Conservation (phyloP, 805 yeast genomes). For the Cyberlindnera xishuangbannaensis region DNA sequence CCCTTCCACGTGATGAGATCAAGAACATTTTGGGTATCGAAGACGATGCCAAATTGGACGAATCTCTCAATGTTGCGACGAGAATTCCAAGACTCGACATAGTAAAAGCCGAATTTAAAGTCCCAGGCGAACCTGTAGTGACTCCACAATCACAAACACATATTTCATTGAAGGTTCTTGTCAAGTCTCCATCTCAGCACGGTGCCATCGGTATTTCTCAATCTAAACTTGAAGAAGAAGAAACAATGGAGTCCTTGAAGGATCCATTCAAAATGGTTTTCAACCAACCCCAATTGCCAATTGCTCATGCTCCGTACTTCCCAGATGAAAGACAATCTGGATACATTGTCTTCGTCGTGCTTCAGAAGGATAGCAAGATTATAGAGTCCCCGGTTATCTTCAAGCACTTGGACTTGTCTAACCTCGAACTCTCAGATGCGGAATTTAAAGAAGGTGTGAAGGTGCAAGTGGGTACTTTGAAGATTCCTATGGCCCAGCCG, state of each 20-base stretch:
- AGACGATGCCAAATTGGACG: slow-evolving; percentile 35
- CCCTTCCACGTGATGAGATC: slow-evolving; percentile 50
- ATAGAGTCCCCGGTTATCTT: slow-evolving; percentile 60
- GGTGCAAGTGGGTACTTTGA: slow-evolving; percentile 61
- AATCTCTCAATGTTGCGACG: slow-evolving; percentile 50
- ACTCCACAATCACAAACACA: slow-evolving; percentile 73
- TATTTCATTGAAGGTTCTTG: slow-evolving; percentile 66
- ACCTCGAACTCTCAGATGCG: slow-evolving; percentile 36
- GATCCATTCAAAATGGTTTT: slow-evolving; percentile 65
- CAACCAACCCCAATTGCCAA: slow-evolving; percentile 64
- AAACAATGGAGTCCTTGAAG: slow-evolving; percentile 57
- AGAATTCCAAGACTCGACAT: slow-evolving; percentile 65
- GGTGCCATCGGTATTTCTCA: slow-evolving; percentile 27
- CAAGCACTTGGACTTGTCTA: slow-evolving; percentile 38
- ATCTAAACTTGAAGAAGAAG: slow-evolving; percentile 44
- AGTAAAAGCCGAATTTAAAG: slow-evolving; percentile 66
- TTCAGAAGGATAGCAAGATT: slow-evolving; percentile 76
- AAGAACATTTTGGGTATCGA: slow-evolving; percentile 50
- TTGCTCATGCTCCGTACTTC: slow-evolving; percentile 68
- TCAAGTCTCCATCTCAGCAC: slow-evolving; percentile 68
- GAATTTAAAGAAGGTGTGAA: slow-evolving; percentile 31
- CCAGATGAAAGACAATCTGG: slow-evolving; percentile 47
- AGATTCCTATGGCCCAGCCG: slow-evolving; percentile 65
- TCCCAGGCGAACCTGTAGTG: slow-evolving; percentile 77
- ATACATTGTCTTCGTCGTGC: slow-evolving; percentile 66